Conservation (phyloP, 75 land plant species). For the Pinus albicaulis region DNA sequence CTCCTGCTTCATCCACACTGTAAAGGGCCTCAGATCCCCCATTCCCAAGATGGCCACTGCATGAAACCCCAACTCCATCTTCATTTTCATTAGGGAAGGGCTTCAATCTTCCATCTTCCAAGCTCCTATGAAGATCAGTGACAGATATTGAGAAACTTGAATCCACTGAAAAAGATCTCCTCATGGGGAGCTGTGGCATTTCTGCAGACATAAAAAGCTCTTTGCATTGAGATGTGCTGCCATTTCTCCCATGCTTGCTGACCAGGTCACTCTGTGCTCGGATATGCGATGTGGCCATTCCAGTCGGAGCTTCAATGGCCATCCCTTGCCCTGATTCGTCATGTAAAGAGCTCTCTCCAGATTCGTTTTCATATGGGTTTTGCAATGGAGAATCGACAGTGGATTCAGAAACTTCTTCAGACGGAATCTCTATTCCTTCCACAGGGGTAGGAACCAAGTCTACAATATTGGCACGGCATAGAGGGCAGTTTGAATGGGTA, state of each 20-base stretch:
- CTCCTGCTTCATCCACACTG: conserved; percentile 3
- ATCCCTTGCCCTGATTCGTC: conserved; percentile 2
- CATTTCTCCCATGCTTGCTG: conserved; percentile 9
- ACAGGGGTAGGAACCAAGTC: neutral
- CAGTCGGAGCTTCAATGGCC: neutral
- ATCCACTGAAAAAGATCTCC: conserved; percentile 10
- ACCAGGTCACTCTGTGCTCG: conserved; percentile 6
- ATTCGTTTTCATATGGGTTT: neutral
- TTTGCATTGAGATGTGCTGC: neutral
- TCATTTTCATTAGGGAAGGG: neutral
- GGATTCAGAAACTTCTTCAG: conserved; percentile 2
- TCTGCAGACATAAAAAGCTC: conserved; percentile 2
- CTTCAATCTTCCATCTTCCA: conserved; percentile 9
- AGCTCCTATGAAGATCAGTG: neutral
- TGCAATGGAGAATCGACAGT: conserved; percentile 1
- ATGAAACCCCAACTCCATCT: neutral
- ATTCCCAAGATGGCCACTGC: neutral
- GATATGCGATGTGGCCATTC: neutral
- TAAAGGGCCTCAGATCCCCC: neutral
- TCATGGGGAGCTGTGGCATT: neutral
- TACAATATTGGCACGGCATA: conserved; percentile 28
- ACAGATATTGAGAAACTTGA: neutral
- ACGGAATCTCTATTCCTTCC: no score
- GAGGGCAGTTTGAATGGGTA: conserved; percentile 40
- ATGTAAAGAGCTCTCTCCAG: neutral